phyloP scores from a whole-genome alignment of 2,329 filamentous ascomycete genomes.

The Calonectria hongkongensis region DNA sequence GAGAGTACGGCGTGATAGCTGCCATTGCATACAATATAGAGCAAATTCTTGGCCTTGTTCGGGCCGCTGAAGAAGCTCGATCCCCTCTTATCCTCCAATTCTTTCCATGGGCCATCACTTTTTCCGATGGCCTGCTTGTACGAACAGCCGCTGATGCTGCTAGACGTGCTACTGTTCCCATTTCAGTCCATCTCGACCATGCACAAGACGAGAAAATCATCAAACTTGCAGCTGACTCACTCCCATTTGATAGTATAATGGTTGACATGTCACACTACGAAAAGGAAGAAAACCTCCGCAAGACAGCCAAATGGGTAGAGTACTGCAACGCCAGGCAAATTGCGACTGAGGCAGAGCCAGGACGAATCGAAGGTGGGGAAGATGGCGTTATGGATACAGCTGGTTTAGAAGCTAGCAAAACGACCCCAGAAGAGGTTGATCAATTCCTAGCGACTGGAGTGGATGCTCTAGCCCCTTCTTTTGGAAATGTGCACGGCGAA shows the following conservation, averaged over 20 bases:
- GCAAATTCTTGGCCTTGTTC: conserved; percentile 79
- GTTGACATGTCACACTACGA: conserved; percentile 86
- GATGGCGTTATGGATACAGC: conserved; percentile 80
- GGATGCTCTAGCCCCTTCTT: conserved; percentile 83
- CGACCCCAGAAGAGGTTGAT: conserved; percentile 80
- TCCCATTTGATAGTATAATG: conserved; percentile 83
- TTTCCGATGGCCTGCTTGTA: conserved; percentile 69
- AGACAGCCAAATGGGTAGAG: conserved; percentile 31
- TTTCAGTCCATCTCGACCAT: conserved; percentile 80
- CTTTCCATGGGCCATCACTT: conserved; percentile 83
- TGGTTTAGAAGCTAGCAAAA: conserved; percentile 70
- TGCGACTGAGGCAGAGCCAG: conserved; percentile 44
- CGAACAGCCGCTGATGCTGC: conserved; percentile 72
- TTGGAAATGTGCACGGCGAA: conserved; percentile 86
- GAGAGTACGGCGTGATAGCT: conserved; percentile 41
- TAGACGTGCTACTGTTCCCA: conserved; percentile 72
- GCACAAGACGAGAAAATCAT: conserved; percentile 76
- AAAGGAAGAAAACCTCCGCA: conserved; percentile 78
- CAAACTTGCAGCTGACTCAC: conserved; percentile 69
- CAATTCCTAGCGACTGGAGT: conserved; percentile 83
- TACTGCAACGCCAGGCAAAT: conserved; percentile 40
- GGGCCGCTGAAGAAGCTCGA: conserved; percentile 80
- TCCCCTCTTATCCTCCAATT: conserved; percentile 81
- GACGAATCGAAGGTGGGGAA: conserved; percentile 69
- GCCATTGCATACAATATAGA: conserved; percentile 76